Evolutionary conservation across 805 yeast species (phyloP).

Genomic region (Lachancea fermentati): DNA sequence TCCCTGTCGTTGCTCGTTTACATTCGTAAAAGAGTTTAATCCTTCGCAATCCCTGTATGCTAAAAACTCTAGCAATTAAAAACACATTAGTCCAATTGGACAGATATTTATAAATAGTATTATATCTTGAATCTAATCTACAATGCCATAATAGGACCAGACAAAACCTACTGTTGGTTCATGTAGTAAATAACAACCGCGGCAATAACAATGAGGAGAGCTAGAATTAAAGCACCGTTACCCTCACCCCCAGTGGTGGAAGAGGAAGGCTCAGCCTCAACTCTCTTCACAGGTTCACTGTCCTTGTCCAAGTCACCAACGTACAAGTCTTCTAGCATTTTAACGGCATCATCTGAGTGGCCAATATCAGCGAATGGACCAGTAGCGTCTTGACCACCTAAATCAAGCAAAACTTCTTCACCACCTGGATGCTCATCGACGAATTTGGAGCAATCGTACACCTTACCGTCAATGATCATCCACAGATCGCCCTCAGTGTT

Average conservation of each 20-base stretch:
- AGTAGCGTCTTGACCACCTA: conserved; percentile 82
- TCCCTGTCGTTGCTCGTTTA: too few species aligned
- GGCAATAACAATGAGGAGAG: conserved; percentile 53
- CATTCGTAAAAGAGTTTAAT: too few species aligned
- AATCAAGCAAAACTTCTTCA: conserved; percentile 69
- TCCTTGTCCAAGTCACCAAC: conserved; percentile 78
- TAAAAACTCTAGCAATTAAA: neutral
- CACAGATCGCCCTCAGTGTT: conserved; percentile 72
- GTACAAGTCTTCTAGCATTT: conserved; percentile 56
- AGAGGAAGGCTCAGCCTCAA: conserved; percentile 31
- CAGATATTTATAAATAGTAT: neutral
- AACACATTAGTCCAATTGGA: neutral
- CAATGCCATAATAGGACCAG: neutral
- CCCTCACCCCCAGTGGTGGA: conserved; percentile 57
- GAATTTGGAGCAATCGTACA: conserved; percentile 71
- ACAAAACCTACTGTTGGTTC: conserved; percentile 12
- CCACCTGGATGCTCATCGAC: conserved; percentile 70
- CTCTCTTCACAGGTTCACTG: conserved; percentile 33
- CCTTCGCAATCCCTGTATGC: too few species aligned
- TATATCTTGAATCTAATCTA: neutral
- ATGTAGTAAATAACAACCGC: conserved; percentile 25
- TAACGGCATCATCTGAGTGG: conserved; percentile 94
- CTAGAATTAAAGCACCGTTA: conserved; percentile 72
- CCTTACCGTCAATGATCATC: conserved; percentile 78
- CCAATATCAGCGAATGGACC: conserved; percentile 87